Conservation (phyloP, 2,329 filamentous ascomycete genomes). For the Fusarium kyushuense region DNA sequence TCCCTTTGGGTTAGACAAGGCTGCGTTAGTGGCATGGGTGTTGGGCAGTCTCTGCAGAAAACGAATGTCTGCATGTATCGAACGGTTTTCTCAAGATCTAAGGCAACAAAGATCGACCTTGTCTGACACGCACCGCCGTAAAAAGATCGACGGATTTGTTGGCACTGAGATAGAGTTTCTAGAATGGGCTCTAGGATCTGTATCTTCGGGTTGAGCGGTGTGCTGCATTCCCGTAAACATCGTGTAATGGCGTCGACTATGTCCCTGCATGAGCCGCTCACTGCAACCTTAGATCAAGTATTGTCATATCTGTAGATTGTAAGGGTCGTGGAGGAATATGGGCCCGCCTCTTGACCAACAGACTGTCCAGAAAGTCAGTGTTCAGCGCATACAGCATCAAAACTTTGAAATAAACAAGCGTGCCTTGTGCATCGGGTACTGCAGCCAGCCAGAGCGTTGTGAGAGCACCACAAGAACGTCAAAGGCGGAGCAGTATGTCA, state of each 20-base stretch:
- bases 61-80: conserved; percentile 31
- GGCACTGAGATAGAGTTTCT: conserved; percentile 26
- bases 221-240: conserved; percentile 12
- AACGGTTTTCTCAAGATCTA: conserved; percentile 36
- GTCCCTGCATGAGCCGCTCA: conserved; percentile 38
- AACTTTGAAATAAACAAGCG: conserved; percentile 8
- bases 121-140: conserved; percentile 23
- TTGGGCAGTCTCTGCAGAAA: conserved; percentile 25
- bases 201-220: conserved; percentile 30
- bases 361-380: conserved; percentile 12
- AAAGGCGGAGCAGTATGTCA: conserved; percentile 25
- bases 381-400: conserved; percentile 1
- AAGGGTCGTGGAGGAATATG: conserved; percentile 12
- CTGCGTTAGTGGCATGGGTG: conserved; percentile 22
- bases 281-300: conserved; percentile 26
- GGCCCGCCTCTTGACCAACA: conserved; percentile 5
- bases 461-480: conserved; percentile 23
- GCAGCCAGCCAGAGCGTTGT: conserved; percentile 39
- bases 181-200: conserved; percentile 10
- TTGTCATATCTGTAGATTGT: not conserved
- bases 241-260: conserved; percentile 20
- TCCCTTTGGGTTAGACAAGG: conserved; percentile 33
- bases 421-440: conserved; percentile 13
- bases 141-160: conserved; percentile 29
- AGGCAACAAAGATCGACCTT: conserved; percentile 18